These are phyloP conservation scores for Kuraishia cidri DNA, from an alignment of 805 yeast genomes.

Conservation along the genomic window DNA sequence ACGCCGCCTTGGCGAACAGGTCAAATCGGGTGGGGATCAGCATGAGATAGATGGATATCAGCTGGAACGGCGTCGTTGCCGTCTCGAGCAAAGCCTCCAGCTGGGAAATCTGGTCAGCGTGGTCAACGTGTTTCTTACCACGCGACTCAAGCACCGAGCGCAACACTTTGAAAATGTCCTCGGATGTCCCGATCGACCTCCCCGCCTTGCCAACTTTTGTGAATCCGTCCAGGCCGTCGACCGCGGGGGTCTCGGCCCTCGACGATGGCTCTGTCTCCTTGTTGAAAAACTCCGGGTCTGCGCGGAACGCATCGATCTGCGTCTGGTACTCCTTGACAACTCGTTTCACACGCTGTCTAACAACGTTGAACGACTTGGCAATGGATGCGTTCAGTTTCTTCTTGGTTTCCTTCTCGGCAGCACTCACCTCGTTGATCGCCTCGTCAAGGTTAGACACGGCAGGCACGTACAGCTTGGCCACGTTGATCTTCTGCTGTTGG, in stretches of 20 bases:
- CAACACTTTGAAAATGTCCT: constrained; percentile 62
- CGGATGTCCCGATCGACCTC: constrained; percentile 18
- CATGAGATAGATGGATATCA: constrained; percentile 68
- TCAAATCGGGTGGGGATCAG: constrained; percentile 88
- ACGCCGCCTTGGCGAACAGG: constrained; percentile 52
- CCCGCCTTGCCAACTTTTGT: constrained; percentile 27
- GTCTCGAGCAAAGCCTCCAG: constrained; percentile 54
- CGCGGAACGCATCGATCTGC: constrained; percentile 50
- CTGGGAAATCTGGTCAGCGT: constrained; percentile 61
- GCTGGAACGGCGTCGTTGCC: constrained; percentile 58
- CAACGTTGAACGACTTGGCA: constrained; percentile 79
- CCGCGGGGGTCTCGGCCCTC: constrained; percentile 21
- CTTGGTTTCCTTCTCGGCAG: constrained; percentile 41
- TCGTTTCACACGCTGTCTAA: constrained; percentile 83
- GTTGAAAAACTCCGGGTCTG: constrained; percentile 70
- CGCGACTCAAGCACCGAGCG: constrained; percentile 76
- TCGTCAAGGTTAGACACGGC: constrained; percentile 68
- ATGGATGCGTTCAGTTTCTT: constrained; percentile 76
- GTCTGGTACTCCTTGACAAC: constrained; percentile 59
- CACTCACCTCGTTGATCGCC: constrained; percentile 41
- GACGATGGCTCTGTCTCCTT: constrained; percentile 25
- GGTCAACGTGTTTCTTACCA: constrained; percentile 92
- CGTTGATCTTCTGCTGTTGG: constrained; percentile 65
- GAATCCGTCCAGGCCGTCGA: constrained; percentile 24
- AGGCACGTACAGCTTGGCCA: constrained; percentile 65